Evolutionary conservation across 2,329 filamentous ascomycete species (phyloP), one percentile per base, ranked within the genome.

Genomic region (Lasiodiplodia theobromae): DNA sequence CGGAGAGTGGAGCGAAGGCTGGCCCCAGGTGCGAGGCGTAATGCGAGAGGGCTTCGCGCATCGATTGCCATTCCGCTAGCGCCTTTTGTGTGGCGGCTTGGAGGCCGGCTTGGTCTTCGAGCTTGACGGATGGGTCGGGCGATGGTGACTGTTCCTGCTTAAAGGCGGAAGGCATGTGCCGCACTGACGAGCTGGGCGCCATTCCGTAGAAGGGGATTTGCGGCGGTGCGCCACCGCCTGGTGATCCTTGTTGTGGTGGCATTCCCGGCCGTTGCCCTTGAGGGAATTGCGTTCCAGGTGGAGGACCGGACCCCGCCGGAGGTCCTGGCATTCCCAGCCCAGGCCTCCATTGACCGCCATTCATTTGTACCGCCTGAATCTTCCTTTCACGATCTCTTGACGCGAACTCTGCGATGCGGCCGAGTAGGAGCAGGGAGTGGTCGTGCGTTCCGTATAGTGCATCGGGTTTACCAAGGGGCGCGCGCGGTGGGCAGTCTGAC

Each of bases 391-490:
- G 84, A 77, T 98, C 96, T 71, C 88, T 89, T 0, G 90, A 88
- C 2, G 91, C 87, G 77, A 97, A 98, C 72, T 92, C 89, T 66
- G 91, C 88, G 16, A 97, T 84, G 2, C 96, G 89, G 10, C 89
- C 94, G 28, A 97, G 85, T 1, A 98, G 82, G 4, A 98, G 85
- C 54, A 96, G 86, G 4, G 97, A 81, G 77, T 97, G 93, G 77
- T 99, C 96, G 72, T 92, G 93, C 0, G 93, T 93, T 49, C 94
- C 96, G 74, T 95, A 96, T 28, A 95, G 87, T 11, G 93, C 91
- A 74, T 94, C 91, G 4, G 91, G 82, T 70, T 87, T 89, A 21
- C 93, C 93, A 53, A 97, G 85, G 0, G 91, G 91, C 11, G 92
- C 92, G 75, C 96, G 87, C 4, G 96, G 96, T 49, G 93, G 92